Base-by-base conservation (phyloP, 805 yeast species). In the Metschnikowia peoriensis region DNA sequence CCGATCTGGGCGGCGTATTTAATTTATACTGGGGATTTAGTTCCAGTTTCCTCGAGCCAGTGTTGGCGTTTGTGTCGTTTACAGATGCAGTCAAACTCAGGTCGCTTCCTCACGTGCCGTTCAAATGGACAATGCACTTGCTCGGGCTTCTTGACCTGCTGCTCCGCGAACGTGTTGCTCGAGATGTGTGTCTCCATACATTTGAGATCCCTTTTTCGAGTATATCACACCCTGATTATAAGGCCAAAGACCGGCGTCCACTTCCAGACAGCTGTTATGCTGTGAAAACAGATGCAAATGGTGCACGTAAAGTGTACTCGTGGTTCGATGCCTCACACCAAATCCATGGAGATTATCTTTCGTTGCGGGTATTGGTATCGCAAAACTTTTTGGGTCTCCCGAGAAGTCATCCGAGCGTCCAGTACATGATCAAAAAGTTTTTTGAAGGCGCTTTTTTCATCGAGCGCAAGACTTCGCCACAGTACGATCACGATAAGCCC, bases 1-100 rank as follows among this genome's bases (percentile, higher is more conserved):
- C 44, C 27, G 41, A 43, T 1, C 59, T 53, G 6, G 56, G 47
- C 46, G 41, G 49, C 12, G 60, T 59, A 14, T 71, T 70, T 58
- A 72, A 72, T 52, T 48, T 72, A 28, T 72, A 61, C 52, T 60
- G 69, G 53, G 78, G 78, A 11, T 70, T 61, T 52, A 61, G 66
- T 10, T 59, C 64, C 54, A 59, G 62, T 28, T 58, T 63, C 10
- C 70, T 71, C 1, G 50, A 53, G 22, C 58, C 69, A 12, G 55
- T 65, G 9, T 61, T 71, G 50, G 70, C 68, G 47, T 63, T 64
- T 40, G 59, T 61, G 12, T 57, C 60, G 39, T 57, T 57, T 7
- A 53, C 67, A 15, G 72, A 69, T 46, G 54, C 53, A 15, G 48
- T 68, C 14, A 48, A 71, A 41, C 52, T 42, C 22, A 52, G 63